Evolutionary conservation across 768 basidiomycete species (phyloP).

Genomic region (Lentinula aciculospora): DNA sequence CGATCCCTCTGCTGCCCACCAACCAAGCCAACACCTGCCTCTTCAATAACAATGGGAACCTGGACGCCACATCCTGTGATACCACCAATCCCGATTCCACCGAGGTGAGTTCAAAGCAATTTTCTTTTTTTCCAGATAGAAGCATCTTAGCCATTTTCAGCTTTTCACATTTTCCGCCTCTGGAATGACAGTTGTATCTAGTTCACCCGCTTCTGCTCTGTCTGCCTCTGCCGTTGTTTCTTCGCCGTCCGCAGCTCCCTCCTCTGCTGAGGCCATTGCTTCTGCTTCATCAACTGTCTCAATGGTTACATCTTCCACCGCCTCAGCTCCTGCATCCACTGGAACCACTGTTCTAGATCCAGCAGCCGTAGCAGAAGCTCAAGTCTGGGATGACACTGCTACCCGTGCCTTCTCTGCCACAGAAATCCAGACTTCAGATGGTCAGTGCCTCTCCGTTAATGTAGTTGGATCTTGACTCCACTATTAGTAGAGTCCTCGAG

Average conservation of each 20-base stretch:
- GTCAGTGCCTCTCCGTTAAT: constrained; percentile 14
- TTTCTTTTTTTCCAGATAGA: too few species aligned
- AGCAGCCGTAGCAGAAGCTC: constrained; percentile 14
- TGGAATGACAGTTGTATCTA: not conserved
- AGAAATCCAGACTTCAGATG: constrained; percentile 13
- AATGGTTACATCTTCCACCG: not conserved
- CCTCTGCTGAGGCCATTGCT: not conserved
- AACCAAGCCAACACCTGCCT: too few species aligned
- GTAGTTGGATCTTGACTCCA: too few species aligned
- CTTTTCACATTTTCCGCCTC: constrained; percentile 16
- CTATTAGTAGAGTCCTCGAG: too few species aligned
- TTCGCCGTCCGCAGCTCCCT: not conserved
- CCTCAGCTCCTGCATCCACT: not conserved
- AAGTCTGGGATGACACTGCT: constrained; percentile 16
- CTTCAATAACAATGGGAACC: too few species aligned
- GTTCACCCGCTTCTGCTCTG: not conserved
- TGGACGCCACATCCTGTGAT: too few species aligned
- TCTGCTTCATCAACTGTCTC: not conserved
- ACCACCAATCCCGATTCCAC: too few species aligned
- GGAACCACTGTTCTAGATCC: constrained; percentile 10
- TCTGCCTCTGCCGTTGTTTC: too few species aligned
- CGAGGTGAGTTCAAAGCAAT: too few species aligned
- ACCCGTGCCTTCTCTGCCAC: constrained; percentile 15
- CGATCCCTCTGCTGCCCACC: too few species aligned
- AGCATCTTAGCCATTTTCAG: not conserved